These are phyloP conservation scores for Pichia sp. DNA, from an alignment of 1,139 yeast species.

Conservation along the genomic window DNA sequence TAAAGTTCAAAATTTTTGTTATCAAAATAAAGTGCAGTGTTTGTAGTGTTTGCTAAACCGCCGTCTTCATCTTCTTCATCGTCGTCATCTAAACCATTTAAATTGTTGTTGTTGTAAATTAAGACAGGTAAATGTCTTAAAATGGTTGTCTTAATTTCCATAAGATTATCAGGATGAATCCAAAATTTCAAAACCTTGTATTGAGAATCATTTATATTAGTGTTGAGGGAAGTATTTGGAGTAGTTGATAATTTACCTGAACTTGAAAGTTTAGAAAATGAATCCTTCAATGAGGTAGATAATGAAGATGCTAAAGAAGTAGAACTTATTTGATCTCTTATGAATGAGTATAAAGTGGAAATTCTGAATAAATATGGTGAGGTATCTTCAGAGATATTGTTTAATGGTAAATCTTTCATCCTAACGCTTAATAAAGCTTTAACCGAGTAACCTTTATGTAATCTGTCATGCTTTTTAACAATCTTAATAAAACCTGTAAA, in stretches of 20 bases:
- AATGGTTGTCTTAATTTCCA: conserved; percentile 94
- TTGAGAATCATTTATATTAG: conserved; percentile 36
- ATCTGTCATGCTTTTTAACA: conserved; percentile 91
- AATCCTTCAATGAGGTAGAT: conserved; percentile 28
- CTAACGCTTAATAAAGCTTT: conserved; percentile 85
- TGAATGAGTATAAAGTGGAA: conserved; percentile 70
- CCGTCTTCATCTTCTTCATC: conserved; percentile 30
- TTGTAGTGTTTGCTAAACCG: conserved; percentile 66
- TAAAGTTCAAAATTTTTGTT: conserved; percentile 76
- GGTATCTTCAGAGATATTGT: conserved; percentile 73
- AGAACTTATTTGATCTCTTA: conserved; percentile 55
- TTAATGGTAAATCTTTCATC: conserved; percentile 81
- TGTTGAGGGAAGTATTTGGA: conserved; percentile 25
- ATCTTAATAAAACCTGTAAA: conserved; percentile 92
- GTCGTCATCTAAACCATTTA: conserved; percentile 32
- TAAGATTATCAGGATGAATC: conserved; percentile 92
- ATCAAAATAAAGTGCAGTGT: conserved; percentile 85
- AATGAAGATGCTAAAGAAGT: conserved; percentile 22
- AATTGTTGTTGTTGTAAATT: conserved; percentile 52
- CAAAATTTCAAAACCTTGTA: conserved; percentile 84
- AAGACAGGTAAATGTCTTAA: conserved; percentile 89
- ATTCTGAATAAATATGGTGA: conserved; percentile 83
- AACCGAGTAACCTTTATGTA: conserved; percentile 80
- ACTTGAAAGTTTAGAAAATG: conserved; percentile 27
- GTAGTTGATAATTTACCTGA: conserved; percentile 31